Evolutionary conservation across 176 grass and related monocot species (phyloP).

Genomic region (Saccharum officinarum): DNA sequence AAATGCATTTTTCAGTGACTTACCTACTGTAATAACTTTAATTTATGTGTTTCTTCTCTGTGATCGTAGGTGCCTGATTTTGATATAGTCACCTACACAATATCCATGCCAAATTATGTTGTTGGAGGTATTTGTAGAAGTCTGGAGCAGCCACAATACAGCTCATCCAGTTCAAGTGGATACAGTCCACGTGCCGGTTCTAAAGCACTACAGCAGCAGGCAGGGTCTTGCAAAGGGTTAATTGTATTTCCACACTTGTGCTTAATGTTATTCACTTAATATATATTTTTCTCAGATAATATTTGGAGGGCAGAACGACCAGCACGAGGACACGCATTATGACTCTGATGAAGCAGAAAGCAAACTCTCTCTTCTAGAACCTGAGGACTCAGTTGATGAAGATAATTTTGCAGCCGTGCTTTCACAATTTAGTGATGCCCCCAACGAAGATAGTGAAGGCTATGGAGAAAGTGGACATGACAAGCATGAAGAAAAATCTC

Average conservation of each 20-base stretch:
- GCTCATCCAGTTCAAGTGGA: conserved; percentile 63
- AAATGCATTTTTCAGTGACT: not conserved
- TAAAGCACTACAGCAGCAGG: conserved; percentile 42
- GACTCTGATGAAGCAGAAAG: conserved; percentile 97
- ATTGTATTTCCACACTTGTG: not conserved
- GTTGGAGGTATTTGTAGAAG: conserved; percentile 79
- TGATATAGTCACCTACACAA: conserved; percentile 83
- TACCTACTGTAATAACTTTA: not conserved
- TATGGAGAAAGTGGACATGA: conserved; percentile 39
- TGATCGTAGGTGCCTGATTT: conserved; percentile 82
- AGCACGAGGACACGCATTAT: conserved; percentile 45
- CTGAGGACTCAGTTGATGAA: conserved; percentile 42
- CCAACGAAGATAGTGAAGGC: conserved; percentile 35
- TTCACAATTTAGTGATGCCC: conserved; percentile 12
- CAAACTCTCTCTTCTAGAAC: conserved; percentile 39
- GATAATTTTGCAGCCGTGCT: conserved; percentile 6
- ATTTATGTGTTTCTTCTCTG: conserved; percentile 4
- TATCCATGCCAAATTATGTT: conserved; percentile 88
- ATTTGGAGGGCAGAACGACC: conserved; percentile 36
- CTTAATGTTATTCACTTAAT: conserved; percentile 21
- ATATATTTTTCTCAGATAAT: conserved; percentile 35
- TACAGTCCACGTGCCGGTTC: conserved; percentile 39
- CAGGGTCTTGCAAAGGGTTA: conserved; percentile 32
- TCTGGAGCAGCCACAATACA: conserved; percentile 69
- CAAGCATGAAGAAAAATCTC: conserved; percentile 43